Evolutionary conservation across 345 rosid genomes (phyloP), one percentile per base, ranked within the genome.

Genomic region (Reutealis trisperma): DNA sequence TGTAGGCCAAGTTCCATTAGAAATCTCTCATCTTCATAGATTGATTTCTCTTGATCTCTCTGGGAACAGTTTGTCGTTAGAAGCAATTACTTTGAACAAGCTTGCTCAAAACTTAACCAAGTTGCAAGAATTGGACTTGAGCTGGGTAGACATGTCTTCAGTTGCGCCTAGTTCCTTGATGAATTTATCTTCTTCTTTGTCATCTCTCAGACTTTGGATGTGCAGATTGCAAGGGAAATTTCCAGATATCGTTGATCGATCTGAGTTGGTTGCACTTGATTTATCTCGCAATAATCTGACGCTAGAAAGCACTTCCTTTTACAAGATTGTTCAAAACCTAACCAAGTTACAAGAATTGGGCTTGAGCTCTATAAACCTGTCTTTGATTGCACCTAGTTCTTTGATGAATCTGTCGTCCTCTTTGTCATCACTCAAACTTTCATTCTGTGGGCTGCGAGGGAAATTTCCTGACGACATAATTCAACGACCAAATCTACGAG

Each of bases 351-450:
- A 44, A 41, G 22, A 54, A 6, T 51, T 80, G 47, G 0, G 1
- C 51, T 51, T 80, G 15, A 49, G 59, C n/a, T 22, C 4, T 4
- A 12, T 81, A 19, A 19, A 77, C 32, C 37, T 81, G 78, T 77
- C 84, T 11, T 41, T n/a, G 3, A 3, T 60, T 72, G 60, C 19
- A 59, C 71, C 61, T 1, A 3, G 12, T 10, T 60, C 27, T 37
- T 52, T 80, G 2, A 9, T 12, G 1, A 66, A 67, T 63, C 19
- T 81, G 2, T 67, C 78, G n/a, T 61, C 59, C 64, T 77, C 78
- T 18, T 22, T 73, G 5, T 54, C 45, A 1, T 2, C 57, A 16
- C 71, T 64, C 3, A 13, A 49, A 9, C 30, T 27, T 27, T 27
- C 30, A 27, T 27, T 27, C 1, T 27, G 30, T 27, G 30, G 30